Evolutionary conservation across 495 filamentous ascomycete genomes (phyloP).

Genomic region (Parathielavia appendiculata): DNA sequence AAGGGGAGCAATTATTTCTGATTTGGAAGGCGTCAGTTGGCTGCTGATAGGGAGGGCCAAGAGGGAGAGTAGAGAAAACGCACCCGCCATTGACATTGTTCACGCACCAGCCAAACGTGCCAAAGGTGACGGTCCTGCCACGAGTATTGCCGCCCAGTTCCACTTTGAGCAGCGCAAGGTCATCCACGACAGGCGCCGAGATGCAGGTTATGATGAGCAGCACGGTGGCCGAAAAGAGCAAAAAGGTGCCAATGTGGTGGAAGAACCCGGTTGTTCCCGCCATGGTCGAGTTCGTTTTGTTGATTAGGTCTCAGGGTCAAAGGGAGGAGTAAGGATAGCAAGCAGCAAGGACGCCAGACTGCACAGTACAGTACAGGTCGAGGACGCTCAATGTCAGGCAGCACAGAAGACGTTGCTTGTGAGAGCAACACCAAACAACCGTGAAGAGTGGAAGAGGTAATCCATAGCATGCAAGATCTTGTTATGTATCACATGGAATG

Average conservation of each 20-base stretch:
- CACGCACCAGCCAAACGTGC: constrained; percentile 55
- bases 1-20: constrained; percentile 42
- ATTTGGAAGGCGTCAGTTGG: constrained; percentile 9
- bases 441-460: neutral
- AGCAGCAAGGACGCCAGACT: too few species aligned
- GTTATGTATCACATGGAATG: neutral
- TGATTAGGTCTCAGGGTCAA: neutral
- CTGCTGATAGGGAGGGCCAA: neutral
- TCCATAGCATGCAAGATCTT: constrained; percentile 6
- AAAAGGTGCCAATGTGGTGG: constrained; percentile 55
- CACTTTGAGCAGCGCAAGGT: constrained; percentile 49
- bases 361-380: neutral
- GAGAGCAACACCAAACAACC: neutral
- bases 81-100: constrained; percentile 22
- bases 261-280: constrained; percentile 43
- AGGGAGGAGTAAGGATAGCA: too few species aligned
- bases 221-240: constrained; percentile 50
- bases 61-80: constrained; percentile 3
- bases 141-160: constrained; percentile 32
- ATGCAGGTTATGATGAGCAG: constrained; percentile 56
- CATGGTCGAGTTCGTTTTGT: constrained; percentile 30
- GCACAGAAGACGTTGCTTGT: neutral
- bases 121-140: constrained; percentile 42
- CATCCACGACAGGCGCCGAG: constrained; percentile 50
- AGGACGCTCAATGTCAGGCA: neutral